These are phyloP conservation scores for Trametes meyenii DNA, from an alignment of 768 basidiomycete species.

Conservation along the genomic window DNA sequence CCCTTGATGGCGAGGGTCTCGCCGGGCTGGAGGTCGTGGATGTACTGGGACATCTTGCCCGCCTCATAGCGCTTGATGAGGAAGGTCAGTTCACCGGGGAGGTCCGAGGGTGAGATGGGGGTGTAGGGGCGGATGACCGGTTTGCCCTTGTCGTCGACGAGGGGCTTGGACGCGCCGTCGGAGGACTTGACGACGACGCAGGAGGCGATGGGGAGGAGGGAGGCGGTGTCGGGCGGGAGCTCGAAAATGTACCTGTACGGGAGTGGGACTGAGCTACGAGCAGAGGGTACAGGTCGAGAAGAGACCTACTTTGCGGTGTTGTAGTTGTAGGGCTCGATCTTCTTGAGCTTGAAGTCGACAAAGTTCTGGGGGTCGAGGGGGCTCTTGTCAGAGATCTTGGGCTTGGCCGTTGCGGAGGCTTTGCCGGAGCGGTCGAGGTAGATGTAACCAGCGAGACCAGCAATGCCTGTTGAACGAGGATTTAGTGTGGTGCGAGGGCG, in stretches of 20 bases:
- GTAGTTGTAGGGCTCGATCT: slow-evolving; percentile 88
- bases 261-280: not conserved
- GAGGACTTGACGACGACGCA: slow-evolving; percentile 79
- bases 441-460: slow-evolving; percentile 44
- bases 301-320: slow-evolving; percentile 75
- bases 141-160: slow-evolving; percentile 79
- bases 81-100: slow-evolving; percentile 74
- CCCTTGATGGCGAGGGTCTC: slow-evolving; percentile 88
- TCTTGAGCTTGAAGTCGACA: slow-evolving; percentile 80
- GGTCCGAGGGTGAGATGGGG: slow-evolving; percentile 78
- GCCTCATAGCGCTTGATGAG: slow-evolving; percentile 85
- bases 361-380: slow-evolving; percentile 77
- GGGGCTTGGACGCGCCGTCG: slow-evolving; percentile 51
- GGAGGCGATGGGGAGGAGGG: slow-evolving; percentile 78
- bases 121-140: slow-evolving; percentile 93
- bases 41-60: slow-evolving; percentile 84
- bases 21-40: slow-evolving; percentile 80
- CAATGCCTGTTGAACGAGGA: slow-evolving; percentile 28
- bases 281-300: not conserved
- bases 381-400: slow-evolving; percentile 53
- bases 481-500: slow-evolving; percentile 36
- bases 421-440: slow-evolving; percentile 48
- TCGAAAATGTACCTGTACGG: slow-evolving; percentile 71
- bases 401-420: slow-evolving; percentile 25
- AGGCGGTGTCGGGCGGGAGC: slow-evolving; percentile 75